phyloP scores from a whole-genome alignment of 345 rosid genomes.

The Hibiscus syriacus region DNA sequence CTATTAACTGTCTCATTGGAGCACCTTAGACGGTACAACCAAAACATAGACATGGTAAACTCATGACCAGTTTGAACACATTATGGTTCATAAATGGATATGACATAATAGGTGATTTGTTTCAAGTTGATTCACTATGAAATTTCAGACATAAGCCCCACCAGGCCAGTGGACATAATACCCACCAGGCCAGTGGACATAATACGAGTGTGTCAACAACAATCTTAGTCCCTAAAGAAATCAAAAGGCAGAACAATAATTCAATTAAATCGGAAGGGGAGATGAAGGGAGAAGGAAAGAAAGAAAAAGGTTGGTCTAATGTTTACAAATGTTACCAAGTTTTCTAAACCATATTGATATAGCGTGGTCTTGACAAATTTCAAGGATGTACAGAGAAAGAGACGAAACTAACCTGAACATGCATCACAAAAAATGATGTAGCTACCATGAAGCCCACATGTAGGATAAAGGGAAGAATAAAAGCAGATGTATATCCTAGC shows the following conservation, averaged over 20 bases:
- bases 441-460: slow-evolving; percentile 69
- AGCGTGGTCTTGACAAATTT: not conserved
- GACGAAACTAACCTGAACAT: slow-evolving; percentile 64
- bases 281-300: not conserved
- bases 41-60: no score
- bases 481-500: slow-evolving; percentile 37
- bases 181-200: no score
- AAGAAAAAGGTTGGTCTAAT: not conserved
- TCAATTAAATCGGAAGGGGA: not conserved
- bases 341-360: not conserved
- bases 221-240: not conserved
- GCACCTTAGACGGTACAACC: no score
- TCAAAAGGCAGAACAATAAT: not conserved
- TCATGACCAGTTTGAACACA: no score
- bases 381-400: not conserved
- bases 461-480: slow-evolving; percentile 54
- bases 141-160: not conserved
- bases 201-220: not conserved
- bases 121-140: not conserved
- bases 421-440: slow-evolving; percentile 81
- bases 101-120: not conserved
- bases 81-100: not conserved
- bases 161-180: no score
- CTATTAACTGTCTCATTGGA: no score
- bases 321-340: not conserved